These are phyloP conservation scores for Castanopsis chinensis DNA, from an alignment of 306 rosid species.

Conservation along the genomic window DNA sequence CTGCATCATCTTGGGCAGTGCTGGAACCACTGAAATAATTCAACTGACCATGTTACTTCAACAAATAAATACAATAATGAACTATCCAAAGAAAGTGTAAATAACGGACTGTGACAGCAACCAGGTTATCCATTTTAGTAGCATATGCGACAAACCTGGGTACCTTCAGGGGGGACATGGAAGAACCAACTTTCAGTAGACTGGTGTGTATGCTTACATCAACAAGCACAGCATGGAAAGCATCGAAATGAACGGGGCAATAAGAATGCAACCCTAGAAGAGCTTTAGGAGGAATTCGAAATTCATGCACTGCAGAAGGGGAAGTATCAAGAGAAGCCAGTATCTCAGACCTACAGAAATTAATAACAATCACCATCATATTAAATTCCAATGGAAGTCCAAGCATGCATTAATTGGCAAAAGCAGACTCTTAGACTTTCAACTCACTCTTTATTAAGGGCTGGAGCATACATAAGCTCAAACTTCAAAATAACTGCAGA, in stretches of 20 bases:
- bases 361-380: conserved; percentile 31
- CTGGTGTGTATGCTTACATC: conserved; percentile 54
- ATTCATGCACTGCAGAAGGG: conserved; percentile 59
- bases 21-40: conserved; percentile 43
- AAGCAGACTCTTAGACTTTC: conserved; percentile 13
- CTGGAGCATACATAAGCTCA: conserved; percentile 84
- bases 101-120: neutral
- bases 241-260: conserved; percentile 64
- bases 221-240: conserved; percentile 58
- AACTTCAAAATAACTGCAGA: conserved; percentile 81
- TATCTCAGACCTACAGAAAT: conserved; percentile 39
- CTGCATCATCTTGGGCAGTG: conserved; percentile 31
- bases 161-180: conserved; percentile 37
- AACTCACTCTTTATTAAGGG: conserved; percentile 61
- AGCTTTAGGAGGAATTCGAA: conserved; percentile 61
- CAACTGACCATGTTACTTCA: conserved; percentile 17
- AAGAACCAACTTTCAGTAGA: conserved; percentile 45
- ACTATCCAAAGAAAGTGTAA: neutral
- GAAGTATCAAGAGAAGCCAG: conserved; percentile 47
- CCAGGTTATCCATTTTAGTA: neutral
- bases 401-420: neutral
- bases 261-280: conserved; percentile 62
- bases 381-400: conserved; percentile 25
- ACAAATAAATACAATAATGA: neutral
- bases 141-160: conserved; percentile 64